phyloP scores from a whole-genome alignment of 768 basidiomycete species.

The Cyathus striatus region DNA sequence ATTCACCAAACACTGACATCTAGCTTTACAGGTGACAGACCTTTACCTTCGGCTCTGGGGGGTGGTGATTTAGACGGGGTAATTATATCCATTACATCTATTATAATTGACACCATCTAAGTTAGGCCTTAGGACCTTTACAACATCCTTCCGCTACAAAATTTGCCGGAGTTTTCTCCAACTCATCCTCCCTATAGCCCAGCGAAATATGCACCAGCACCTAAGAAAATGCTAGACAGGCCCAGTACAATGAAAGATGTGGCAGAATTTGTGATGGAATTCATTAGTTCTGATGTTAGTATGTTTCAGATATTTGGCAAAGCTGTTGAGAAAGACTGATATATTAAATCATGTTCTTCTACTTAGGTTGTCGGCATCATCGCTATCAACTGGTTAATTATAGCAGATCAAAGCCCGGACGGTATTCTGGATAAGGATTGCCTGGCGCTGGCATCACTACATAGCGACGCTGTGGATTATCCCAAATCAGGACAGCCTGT shows the following conservation, averaged over 20 bases:
- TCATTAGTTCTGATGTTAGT: constrained; percentile 59
- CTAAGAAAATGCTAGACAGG: constrained; percentile 35
- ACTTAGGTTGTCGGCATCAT: constrained; percentile 54
- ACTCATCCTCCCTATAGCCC: constrained; percentile 19
- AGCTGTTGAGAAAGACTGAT: no score
- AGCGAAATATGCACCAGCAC: constrained; percentile 44
- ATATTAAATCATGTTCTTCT: constrained; percentile 1
- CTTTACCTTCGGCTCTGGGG: not conserved
- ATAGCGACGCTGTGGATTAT: constrained; percentile 65
- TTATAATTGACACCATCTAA: constrained; percentile 67
- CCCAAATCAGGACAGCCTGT: constrained; percentile 54
- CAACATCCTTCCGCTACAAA: constrained; percentile 41
- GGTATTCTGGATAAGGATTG: constrained; percentile 51
- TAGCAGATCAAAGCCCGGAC: constrained; percentile 48
- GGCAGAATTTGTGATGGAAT: constrained; percentile 66
- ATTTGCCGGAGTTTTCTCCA: constrained; percentile 28
- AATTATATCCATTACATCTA: constrained; percentile 17
- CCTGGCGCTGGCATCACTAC: constrained; percentile 45
- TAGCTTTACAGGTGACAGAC: not conserved
- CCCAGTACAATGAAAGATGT: constrained; percentile 60
- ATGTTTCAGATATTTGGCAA: not conserved
- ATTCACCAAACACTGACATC: not conserved
- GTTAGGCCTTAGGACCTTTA: constrained; percentile 63
- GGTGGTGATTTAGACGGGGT: not conserved
- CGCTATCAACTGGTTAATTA: constrained; percentile 57